phyloP scores from a whole-genome alignment of 192 early-diverging fungal genomes.

The Entomortierella chlamydospora region DNA sequence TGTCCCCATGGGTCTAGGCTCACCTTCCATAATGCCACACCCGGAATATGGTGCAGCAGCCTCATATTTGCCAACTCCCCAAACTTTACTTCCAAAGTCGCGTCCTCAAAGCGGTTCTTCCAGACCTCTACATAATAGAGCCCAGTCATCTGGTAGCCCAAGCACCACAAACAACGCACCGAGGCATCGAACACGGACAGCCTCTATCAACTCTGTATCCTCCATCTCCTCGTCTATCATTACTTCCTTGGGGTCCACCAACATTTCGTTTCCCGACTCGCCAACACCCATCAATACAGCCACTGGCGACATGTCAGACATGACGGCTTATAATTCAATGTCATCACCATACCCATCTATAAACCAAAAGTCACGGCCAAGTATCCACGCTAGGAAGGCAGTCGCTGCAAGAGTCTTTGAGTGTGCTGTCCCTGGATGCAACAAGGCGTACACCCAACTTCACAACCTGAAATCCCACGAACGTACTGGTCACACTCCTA shows the following conservation, averaged over 20 bases:
- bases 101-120: neutral
- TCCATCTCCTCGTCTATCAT: conserved; percentile 30
- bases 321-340: neutral
- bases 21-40: conserved; percentile 29
- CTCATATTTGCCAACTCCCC: conserved; percentile 15
- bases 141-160: neutral
- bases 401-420: conserved; percentile 66
- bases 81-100: conserved; percentile 7
- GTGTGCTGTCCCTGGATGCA: conserved; percentile 51
- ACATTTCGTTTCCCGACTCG: conserved; percentile 18
- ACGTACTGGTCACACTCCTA: conserved; percentile 71
- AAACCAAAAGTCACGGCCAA: conserved; percentile 10
- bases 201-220: conserved; percentile 29
- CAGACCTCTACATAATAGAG: neutral
- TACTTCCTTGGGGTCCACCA: conserved; percentile 18
- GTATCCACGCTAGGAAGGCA: conserved; percentile 48
- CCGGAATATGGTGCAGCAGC: conserved; percentile 26
- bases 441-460: conserved; percentile 57
- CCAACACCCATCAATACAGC: neutral
- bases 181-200: conserved; percentile 38
- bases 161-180: neutral
- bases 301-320: neutral
- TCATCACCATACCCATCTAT: neutral
- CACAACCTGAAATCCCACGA: conserved; percentile 60
- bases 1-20: conserved; percentile 22